Conservation (phyloP, 768 basidiomycete genomes). For the Lactarius pseudohatsudake region DNA sequence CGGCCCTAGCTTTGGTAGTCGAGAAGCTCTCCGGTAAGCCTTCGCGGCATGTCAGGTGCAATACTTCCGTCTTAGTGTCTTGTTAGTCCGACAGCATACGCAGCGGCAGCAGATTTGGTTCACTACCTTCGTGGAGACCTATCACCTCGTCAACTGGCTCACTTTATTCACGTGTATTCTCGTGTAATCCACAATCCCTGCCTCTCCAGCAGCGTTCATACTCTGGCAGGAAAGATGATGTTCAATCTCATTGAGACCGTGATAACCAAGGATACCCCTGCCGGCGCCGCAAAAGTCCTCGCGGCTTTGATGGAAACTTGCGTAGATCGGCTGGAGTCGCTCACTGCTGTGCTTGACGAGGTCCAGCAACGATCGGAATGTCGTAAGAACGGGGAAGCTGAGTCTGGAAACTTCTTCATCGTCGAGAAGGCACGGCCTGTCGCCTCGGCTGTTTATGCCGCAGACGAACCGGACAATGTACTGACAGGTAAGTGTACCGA, state of each 20-base stretch:
- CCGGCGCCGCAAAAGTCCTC: conserved; percentile 69
- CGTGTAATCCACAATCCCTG: conserved; percentile 87
- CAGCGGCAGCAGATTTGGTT: conserved; percentile 87
- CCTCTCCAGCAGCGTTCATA: conserved; percentile 77
- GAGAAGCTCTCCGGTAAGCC: conserved; percentile 77
- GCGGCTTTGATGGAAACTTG: conserved; percentile 77
- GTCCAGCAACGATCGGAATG: conserved; percentile 50
- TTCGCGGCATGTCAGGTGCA: conserved; percentile 17
- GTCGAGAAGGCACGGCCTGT: conserved; percentile 89
- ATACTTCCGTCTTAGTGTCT: conserved; percentile 3
- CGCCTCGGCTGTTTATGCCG: conserved; percentile 69
- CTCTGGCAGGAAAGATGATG: conserved; percentile 89
- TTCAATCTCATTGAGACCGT: conserved; percentile 86
- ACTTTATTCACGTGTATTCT: conserved; percentile 81
- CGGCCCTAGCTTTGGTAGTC: conserved; percentile 78
- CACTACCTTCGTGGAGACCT: conserved; percentile 89
- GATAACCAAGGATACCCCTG: conserved; percentile 66
- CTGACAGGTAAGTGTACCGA: conserved; percentile 59
- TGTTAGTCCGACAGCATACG: conserved; percentile 73
- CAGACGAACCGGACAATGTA: conserved; percentile 81
- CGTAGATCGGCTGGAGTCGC: conserved; percentile 79
- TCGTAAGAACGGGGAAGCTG: conserved; percentile 41
- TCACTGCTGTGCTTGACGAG: conserved; percentile 64
- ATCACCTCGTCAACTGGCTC: conserved; percentile 67
- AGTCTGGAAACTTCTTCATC: conserved; percentile 53